These are phyloP conservation scores for Lichtheimia ramosa DNA, from an alignment of 371 early-diverging fungal genomes.

Conservation along the genomic window DNA sequence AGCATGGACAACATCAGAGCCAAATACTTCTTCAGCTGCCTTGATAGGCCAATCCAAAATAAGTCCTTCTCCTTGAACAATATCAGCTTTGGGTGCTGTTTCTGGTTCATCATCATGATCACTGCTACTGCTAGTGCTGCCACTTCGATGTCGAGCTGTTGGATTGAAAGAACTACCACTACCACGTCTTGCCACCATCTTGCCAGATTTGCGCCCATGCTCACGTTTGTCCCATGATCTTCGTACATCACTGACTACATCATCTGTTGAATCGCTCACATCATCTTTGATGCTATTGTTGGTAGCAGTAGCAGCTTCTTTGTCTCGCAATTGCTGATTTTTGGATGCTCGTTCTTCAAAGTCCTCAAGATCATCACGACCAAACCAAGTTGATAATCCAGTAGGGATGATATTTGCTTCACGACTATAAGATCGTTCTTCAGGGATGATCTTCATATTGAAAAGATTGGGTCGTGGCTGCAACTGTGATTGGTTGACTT, in stretches of 20 bases:
- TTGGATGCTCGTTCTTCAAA: not conserved
- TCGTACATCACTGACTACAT: not conserved
- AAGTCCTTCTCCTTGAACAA: constrained; percentile 39
- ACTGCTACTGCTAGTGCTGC: not conserved
- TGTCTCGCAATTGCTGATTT: not conserved
- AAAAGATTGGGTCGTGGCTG: constrained; percentile 18
- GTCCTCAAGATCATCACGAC: constrained; percentile 57
- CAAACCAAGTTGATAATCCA: constrained; percentile 83
- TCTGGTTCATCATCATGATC: not conserved
- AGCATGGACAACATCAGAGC: constrained; percentile 16
- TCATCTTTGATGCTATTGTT: not conserved
- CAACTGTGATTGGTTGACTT: constrained; percentile 13
- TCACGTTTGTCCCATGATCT: too few relatives aligned
- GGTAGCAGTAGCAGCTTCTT: not conserved
- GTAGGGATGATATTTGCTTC: not conserved
- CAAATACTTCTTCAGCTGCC: constrained; percentile 33
- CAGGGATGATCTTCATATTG: constrained; percentile 17
- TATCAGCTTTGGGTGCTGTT: constrained; percentile 5
- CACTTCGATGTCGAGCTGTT: not conserved
- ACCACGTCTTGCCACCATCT: too few relatives aligned
- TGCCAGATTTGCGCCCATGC: too few relatives aligned
- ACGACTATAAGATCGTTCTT: constrained; percentile 1
- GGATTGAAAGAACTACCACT: too few relatives aligned
- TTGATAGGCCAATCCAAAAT: constrained; percentile 26
- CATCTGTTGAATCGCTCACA: not conserved